Evolutionary conservation across 495 filamentous ascomycete species (phyloP).

Genomic region (Penicillium cosmopolitanum): DNA sequence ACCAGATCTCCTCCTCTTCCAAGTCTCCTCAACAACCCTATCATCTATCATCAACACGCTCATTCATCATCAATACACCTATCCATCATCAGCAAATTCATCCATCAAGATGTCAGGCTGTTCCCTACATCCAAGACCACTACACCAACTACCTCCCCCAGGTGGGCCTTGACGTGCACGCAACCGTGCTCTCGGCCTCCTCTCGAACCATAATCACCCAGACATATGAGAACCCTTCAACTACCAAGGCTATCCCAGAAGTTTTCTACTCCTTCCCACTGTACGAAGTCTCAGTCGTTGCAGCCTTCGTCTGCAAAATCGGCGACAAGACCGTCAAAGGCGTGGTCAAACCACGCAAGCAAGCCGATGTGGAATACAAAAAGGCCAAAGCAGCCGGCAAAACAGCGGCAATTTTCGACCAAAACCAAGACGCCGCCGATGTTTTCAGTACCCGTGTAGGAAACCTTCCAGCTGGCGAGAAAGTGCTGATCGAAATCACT

Average conservation of each 20-base stretch:
- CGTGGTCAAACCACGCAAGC: constrained; percentile 61
- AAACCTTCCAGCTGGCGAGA: constrained; percentile 59
- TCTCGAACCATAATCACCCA: constrained; percentile 64
- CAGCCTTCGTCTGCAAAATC: constrained; percentile 61
- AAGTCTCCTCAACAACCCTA: no score
- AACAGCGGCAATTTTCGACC: constrained; percentile 64
- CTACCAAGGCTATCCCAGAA: constrained; percentile 46
- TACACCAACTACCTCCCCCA: constrained; percentile 54
- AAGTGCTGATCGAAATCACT: constrained; percentile 59
- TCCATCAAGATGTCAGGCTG: constrained; percentile 1
- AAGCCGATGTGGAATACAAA: constrained; percentile 57
- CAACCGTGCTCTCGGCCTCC: constrained; percentile 56
- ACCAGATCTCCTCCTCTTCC: no score
- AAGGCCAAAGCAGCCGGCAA: constrained; percentile 59
- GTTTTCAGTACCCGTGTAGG: constrained; percentile 67
- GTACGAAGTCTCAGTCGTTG: constrained; percentile 68
- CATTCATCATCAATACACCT: no score
- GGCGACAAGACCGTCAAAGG: constrained; percentile 54
- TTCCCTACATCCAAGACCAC: background rate
- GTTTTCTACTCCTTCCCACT: constrained; percentile 69
- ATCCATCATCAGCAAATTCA: no score
- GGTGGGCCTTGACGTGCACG: constrained; percentile 52
- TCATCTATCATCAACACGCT: no score
- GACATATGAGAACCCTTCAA: constrained; percentile 59
- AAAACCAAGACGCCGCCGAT: constrained; percentile 58